These are phyloP conservation scores for Barbarea vulgaris DNA, from an alignment of 345 rosid genomes.

Conservation along the genomic window DNA sequence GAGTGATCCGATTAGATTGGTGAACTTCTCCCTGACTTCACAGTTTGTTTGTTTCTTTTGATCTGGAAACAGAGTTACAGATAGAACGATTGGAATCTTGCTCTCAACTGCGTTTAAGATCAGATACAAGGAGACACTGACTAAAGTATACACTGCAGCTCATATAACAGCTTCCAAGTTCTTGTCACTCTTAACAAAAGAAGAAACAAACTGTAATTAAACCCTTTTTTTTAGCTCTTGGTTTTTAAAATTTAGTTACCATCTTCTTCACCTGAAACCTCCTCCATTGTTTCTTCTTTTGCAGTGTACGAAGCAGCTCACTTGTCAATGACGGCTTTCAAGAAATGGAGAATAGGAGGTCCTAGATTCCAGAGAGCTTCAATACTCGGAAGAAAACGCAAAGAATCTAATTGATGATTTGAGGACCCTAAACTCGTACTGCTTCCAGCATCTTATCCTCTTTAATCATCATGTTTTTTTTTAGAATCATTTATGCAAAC, in stretches of 20 bases:
- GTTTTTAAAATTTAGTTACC: not conserved
- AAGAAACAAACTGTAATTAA: constrained; percentile 64
- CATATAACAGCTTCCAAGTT: constrained; percentile 62
- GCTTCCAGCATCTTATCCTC: constrained; percentile 4
- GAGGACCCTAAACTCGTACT: constrained; percentile 32
- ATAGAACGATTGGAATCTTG: constrained; percentile 66
- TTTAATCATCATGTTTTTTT: not conserved
- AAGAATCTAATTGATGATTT: constrained; percentile 47
- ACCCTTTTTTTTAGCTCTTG: constrained; percentile 11
- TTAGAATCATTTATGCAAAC: not conserved
- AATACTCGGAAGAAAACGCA: constrained; percentile 83
- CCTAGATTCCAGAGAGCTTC: constrained; percentile 80
- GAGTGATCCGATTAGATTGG: not conserved
- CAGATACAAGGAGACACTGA: constrained; percentile 70
- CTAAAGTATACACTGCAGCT: constrained; percentile 73
- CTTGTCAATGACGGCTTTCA: constrained; percentile 68
- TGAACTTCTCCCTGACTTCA: not conserved
- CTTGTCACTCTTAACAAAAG: constrained; percentile 59
- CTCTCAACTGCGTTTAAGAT: constrained; percentile 71
- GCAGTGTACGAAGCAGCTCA: constrained; percentile 84
- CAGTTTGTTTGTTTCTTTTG: not conserved
- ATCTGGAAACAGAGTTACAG: constrained; percentile 52
- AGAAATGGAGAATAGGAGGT: constrained; percentile 81
- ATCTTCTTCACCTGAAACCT: not conserved
- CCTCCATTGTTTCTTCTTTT: not conserved